Base-by-base conservation (phyloP, 1,284 basidiomycete species). In the Vanrija sp. region DNA sequence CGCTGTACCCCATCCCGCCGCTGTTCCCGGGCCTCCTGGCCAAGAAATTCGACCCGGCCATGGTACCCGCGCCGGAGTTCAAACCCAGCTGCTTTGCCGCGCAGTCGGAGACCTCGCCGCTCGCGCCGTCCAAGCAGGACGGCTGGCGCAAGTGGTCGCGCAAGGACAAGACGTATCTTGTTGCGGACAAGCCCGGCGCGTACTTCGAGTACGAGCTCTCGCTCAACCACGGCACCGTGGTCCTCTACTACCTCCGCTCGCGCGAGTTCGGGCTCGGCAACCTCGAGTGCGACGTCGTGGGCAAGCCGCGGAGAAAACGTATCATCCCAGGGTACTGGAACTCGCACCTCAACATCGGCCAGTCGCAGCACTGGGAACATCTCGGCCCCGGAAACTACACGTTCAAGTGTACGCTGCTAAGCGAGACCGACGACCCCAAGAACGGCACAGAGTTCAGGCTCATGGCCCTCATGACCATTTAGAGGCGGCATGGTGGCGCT, bases 121-220 rank as follows among this genome's bases (percentile, higher is more conserved):
- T 74, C 34, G 56, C 46, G 16, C 70, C 73, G 5, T 10, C 50
- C 12, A 47, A 57, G 34, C 52, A 64, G n/a, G 39, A 62, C 6
- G 73, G 73, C 23, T 76, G 73, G 72, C 60, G 62, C 28, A 45
- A 66, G 15, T 74, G 68, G 70, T 58, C 59, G 12, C 73, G 71
- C 69, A 63, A 68, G 44, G 61, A 68, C 46, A 70, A 71, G 62
- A 61, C 71, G 38, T 76, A 76, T 58, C 51, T 72, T 10, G 54
- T 72, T 5, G 63, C 72, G 16, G 65, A 69, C 51, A 38, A 61
- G 45, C 71, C 71, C 1, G 72, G 72, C 26, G 64, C 72, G 23
- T 62, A 38, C 3, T 61, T 76, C 51, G 58, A 61, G 9, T 69
- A 74, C 54, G 60, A 63, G 14, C 66, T 74, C 46, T 43, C 58